A percentile compares a stretch with the other conserved stretches of the same genome.
These are phyloP conservation scores for Ceratocystis albifundus DNA, from an alignment of 2,329 filamentous ascomycete genomes.

Conservation along the genomic window DNA sequence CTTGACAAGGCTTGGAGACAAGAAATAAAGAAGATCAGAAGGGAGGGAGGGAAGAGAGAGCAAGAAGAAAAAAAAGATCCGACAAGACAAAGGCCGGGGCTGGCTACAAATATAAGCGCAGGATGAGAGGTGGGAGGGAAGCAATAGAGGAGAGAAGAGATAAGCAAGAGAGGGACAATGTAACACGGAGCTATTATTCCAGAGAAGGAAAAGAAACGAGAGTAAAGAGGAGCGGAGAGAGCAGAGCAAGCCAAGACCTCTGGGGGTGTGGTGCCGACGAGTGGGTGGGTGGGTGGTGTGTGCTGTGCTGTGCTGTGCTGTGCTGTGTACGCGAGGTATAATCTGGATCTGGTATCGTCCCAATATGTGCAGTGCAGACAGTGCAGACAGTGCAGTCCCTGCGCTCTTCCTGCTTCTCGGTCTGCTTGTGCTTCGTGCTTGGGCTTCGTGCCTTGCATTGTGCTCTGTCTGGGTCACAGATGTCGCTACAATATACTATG, in stretches of 20 bases:
- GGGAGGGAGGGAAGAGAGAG: background rate
- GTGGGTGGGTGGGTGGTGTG: background rate
- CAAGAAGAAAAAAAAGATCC: background rate
- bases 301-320: background rate
- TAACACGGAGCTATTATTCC: background rate
- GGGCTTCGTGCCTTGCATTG: background rate
- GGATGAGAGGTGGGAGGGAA: background rate
- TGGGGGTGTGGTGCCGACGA: background rate
- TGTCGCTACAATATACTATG: too few relatives aligned
- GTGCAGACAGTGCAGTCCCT: too few relatives aligned
- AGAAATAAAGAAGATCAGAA: background rate
- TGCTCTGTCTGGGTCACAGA: background rate
- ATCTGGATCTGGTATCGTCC: background rate
- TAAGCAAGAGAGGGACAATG: background rate
- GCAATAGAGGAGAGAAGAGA: background rate
- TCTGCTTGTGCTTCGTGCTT: background rate
- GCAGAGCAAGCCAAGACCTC: conserved; percentile 1
- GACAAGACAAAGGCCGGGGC: background rate
- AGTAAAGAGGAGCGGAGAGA: conserved; percentile 1
- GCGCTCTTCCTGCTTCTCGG: too few relatives aligned
- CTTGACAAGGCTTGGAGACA: background rate
- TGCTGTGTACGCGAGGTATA: background rate
- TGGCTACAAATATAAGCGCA: background rate
- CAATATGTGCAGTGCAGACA: too few relatives aligned
- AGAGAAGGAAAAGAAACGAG: conserved; percentile 9